Evolutionary conservation across 768 basidiomycete genomes (phyloP).

Genomic region (Trametes cinnabarina): DNA sequence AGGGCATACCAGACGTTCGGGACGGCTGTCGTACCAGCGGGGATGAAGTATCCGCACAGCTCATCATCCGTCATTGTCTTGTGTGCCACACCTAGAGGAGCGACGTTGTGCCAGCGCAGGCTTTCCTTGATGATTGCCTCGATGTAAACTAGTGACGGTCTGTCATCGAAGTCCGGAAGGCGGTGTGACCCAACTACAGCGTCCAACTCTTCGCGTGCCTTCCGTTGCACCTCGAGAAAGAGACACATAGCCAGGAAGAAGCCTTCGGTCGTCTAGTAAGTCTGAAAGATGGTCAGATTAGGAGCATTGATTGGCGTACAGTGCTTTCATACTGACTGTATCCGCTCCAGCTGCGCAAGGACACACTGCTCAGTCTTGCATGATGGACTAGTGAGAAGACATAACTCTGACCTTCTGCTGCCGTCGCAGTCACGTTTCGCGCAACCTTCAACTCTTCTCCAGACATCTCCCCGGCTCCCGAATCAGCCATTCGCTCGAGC

Average conservation of each 20-base stretch:
- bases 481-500: not conserved
- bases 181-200: conserved; percentile 9
- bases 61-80: conserved; percentile 25
- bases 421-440: not conserved
- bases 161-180: conserved; percentile 9
- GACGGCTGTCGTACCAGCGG: conserved; percentile 23
- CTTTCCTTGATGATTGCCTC: conserved; percentile 14
- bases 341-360: conserved; percentile 13
- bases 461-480: not conserved
- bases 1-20: conserved; percentile 24
- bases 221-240: conserved; percentile 24
- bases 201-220: conserved; percentile 16
- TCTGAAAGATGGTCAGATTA: conserved; percentile 7
- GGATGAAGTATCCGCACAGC: conserved; percentile 25
- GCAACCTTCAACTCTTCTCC: not conserved
- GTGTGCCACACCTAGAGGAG: conserved; percentile 24
- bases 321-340: conserved; percentile 9
- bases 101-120: conserved; percentile 14
- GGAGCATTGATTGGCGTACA: too few relatives aligned
- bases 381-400: too few relatives aligned
- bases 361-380: not conserved
- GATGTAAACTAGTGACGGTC: conserved; percentile 1
- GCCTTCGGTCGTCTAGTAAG: conserved; percentile 22
- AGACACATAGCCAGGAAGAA: conserved; percentile 30
- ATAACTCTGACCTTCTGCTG: not conserved